Conservation (phyloP, 2,329 filamentous ascomycete species). For the Colletotrichum sp. region DNA sequence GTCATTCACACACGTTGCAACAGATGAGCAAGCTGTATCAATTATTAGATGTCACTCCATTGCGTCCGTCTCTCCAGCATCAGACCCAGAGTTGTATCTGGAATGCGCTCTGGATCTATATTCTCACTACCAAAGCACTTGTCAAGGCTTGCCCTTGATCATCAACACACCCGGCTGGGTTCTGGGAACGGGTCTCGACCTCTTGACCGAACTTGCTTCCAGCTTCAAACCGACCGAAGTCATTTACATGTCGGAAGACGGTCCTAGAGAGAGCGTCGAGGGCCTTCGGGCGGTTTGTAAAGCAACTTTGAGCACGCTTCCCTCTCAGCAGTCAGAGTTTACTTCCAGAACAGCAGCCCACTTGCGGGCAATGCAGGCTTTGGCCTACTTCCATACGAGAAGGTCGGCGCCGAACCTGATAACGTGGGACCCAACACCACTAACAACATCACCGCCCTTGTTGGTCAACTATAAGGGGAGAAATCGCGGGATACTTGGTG, state of each 20-base stretch:
- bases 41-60: slow-evolving; percentile 70
- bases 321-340: slow-evolving; percentile 63
- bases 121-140: slow-evolving; percentile 52
- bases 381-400: slow-evolving; percentile 74
- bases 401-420: slow-evolving; percentile 24
- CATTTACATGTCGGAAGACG: slow-evolving; percentile 72
- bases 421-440: slow-evolving; percentile 58
- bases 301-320: slow-evolving; percentile 54
- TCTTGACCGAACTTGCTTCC: slow-evolving; percentile 63
- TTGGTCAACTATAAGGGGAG: slow-evolving; percentile 63
- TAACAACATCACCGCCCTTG: slow-evolving; percentile 65
- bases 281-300: slow-evolving; percentile 51
- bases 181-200: slow-evolving; percentile 70
- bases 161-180: slow-evolving; percentile 81
- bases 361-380: slow-evolving; percentile 75
- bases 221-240: slow-evolving; percentile 63
- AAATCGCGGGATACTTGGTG: slow-evolving; percentile 61
- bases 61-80: slow-evolving; percentile 67
- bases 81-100: slow-evolving; percentile 71
- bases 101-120: slow-evolving; percentile 69
- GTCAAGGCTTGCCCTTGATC: slow-evolving; percentile 60
- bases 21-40: slow-evolving; percentile 21
- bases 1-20: slow-evolving; percentile 66
- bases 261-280: slow-evolving; percentile 62
- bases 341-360: slow-evolving; percentile 67